phyloP scores from a whole-genome alignment of 768 basidiomycete species.

The Dictyophora rubrovolvata region DNA sequence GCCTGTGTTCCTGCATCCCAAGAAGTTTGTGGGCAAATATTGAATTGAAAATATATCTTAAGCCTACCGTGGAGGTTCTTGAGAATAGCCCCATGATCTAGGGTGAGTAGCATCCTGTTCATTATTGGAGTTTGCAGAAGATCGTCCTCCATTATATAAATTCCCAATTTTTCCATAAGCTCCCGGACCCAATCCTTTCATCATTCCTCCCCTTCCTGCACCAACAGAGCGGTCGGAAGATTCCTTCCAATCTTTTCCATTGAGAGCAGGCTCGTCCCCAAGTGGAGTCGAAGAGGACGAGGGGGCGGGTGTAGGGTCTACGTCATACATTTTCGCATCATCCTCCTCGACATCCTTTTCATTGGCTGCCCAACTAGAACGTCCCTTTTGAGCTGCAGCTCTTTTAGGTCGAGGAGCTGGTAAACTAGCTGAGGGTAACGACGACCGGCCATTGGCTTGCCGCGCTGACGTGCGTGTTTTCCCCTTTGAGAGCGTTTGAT shows the following conservation, averaged over 20 bases:
- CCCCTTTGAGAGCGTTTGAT: neutral
- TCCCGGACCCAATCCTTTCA: constrained; percentile 9
- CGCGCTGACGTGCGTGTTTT: constrained; percentile 9
- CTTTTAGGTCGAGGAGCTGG: constrained; percentile 1
- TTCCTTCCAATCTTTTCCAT: neutral
- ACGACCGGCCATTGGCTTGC: constrained; percentile 5
- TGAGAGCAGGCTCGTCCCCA: neutral
- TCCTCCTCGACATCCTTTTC: constrained; percentile 1
- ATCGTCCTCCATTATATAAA: neutral
- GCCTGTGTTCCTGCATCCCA: constrained; percentile 1
- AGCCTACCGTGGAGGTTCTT: constrained; percentile 7
- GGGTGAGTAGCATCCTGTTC: neutral
- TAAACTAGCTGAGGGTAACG: neutral
- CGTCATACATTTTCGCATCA: constrained; percentile 1
- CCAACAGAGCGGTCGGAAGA: neutral
- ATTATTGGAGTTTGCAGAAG: neutral
- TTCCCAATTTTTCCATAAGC: constrained; percentile 6
- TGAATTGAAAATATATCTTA: neutral
- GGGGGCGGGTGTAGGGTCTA: neutral
- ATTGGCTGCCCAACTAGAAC: constrained; percentile 1
- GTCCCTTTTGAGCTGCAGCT: constrained; percentile 6
- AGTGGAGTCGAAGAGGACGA: neutral
- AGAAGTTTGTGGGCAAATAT: neutral
- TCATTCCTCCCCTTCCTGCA: constrained; percentile 5
- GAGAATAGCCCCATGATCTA: constrained; percentile 5